Percentiles rank a stretch among this genome's conserved stretches.
phyloP scores from a whole-genome alignment of 257 asterid species.

The Solanum verrucosum region DNA sequence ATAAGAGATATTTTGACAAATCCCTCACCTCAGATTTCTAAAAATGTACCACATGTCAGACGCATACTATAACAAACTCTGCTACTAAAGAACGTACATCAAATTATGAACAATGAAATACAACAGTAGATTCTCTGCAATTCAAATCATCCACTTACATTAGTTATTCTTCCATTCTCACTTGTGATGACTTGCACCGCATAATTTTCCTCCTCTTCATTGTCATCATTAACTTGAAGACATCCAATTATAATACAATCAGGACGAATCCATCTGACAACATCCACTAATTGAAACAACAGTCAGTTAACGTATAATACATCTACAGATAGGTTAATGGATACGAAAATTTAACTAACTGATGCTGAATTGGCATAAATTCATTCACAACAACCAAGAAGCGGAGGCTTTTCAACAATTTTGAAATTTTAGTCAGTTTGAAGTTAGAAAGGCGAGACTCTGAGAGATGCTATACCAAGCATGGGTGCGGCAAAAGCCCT shows the following conservation, averaged over 20 bases:
- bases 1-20: neutral
- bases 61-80: neutral
- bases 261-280: conserved; percentile 78
- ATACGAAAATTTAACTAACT: neutral
- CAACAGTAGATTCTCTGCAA: neutral
- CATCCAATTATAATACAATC: conserved; percentile 82
- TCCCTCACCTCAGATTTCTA: neutral
- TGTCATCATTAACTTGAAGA: conserved; percentile 50
- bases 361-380: neutral
- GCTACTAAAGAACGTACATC: neutral
- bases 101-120: neutral
- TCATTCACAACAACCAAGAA: neutral
- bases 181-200: conserved; percentile 63
- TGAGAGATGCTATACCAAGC: neutral
- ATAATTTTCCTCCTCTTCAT: conserved; percentile 55
- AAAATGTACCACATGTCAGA: neutral
- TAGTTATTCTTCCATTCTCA: conserved; percentile 45
- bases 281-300: conserved; percentile 56
- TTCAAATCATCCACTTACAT: conserved; percentile 28
- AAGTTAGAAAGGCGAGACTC: neutral
- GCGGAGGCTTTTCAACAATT: neutral
- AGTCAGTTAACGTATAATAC: conserved; percentile 8
- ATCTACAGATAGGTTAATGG: neutral
- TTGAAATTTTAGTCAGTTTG: neutral
- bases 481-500: neutral